Percentiles rank a stretch among this genome's conserved stretches.
phyloP scores from a whole-genome alignment of 345 rosid genomes.

The Lagerstroemia speciosa region DNA sequence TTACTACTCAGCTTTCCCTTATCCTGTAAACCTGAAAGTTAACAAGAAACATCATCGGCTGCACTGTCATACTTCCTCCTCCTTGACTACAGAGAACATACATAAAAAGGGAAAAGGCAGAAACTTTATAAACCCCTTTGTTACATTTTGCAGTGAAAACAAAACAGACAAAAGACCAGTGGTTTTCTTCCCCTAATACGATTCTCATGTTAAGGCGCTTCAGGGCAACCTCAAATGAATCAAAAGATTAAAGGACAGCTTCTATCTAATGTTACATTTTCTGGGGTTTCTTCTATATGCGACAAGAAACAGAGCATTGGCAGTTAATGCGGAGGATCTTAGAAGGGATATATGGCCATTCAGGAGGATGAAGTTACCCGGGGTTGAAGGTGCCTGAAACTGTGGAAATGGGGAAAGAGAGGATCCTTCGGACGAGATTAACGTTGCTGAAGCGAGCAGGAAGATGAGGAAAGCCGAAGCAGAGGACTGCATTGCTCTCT shows the following conservation, averaged over 20 bases:
- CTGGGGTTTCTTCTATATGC: no score
- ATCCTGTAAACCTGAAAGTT: neutral
- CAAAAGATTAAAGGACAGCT: neutral
- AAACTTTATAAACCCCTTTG: neutral
- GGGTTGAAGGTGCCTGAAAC: conserved; percentile 30
- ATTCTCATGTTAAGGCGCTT: no score
- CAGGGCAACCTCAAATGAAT: no score
- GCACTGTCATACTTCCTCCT: neutral
- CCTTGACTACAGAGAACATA: neutral
- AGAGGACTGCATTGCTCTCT: conserved; percentile 10
- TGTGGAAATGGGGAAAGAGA: conserved; percentile 29
- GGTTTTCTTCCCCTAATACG: no score
- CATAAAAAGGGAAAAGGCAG: neutral
- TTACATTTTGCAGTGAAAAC: no score
- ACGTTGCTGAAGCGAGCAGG: conserved; percentile 18
- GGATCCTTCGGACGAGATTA: conserved; percentile 35
- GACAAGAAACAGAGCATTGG: no score
- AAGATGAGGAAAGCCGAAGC: conserved; percentile 20
- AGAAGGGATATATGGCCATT: neutral
- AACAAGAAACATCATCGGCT: neutral
- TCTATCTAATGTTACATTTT: neutral
- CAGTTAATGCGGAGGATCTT: no score
- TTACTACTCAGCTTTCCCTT: neutral
- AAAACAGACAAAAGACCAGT: no score
- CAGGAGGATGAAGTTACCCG: conserved; percentile 29